Base-by-base conservation (phyloP, 108 stramenopile species). In the Nitzschia palea region DNA sequence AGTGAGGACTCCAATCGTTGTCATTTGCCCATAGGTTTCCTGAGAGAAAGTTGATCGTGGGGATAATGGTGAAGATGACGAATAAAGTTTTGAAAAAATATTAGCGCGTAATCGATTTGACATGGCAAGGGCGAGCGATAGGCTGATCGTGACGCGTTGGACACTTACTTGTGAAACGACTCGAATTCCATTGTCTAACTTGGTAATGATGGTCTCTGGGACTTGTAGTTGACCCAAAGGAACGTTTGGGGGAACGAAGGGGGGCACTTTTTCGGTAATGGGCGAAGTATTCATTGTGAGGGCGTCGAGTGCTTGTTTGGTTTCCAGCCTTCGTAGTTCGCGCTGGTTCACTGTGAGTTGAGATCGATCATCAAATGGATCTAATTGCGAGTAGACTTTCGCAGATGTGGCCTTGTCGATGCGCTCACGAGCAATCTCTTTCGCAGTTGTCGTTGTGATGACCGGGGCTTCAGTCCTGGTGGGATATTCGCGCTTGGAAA, bases 1-100 rank as follows among this genome's bases (percentile, higher is more conserved):
- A 3, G 82, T 71, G 2, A 96, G 59, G 1, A 93, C 75, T 0
- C 92, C 95, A 52, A 96, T 66, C 20, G 88, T 80, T 25, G 74
- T 74, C 65, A 95, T 88, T 61, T 86, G 91, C 3, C 88, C 86
- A 63, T 79, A 91, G 8, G 75, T 92, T 62, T 95, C 95, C 58
- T 92, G 85, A 9, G 48, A 50, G n/a, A 50, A 15, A 30, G 54
- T n/a, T n/a, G n/a, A n/a, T n/a, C n/a, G n/a, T n/a, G n/a, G n/a
- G n/a, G n/a, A n/a, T n/a, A n/a, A n/a, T n/a, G n/a, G n/a, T n/a
- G n/a, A n/a, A n/a, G n/a, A n/a, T n/a, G n/a, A n/a, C n/a, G n/a
- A n/a, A n/a, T n/a, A n/a, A n/a, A n/a, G n/a, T n/a, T n/a, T n/a
- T n/a, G n/a, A n/a, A n/a, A n/a, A n/a, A n/a, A n/a, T n/a, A n/a